phyloP scores from a whole-genome alignment of 73 alveolate genomes.

The Paramecium octaurelia region DNA sequence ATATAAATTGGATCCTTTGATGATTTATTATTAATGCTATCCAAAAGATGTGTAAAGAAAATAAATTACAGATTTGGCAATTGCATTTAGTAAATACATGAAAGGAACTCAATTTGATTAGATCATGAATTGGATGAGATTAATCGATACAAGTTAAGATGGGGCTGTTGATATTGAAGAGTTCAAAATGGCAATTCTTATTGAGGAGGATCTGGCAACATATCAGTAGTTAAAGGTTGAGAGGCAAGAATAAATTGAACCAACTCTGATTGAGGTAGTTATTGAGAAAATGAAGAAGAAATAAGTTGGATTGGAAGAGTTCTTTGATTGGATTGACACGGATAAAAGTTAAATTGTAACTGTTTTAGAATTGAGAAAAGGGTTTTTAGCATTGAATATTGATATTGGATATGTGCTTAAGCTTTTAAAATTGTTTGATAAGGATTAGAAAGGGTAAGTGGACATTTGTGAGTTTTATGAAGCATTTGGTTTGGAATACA shows the following conservation, averaged over 20 bases:
- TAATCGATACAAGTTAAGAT: slow-evolving; percentile 32
- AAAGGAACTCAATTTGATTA: slow-evolving; percentile 16
- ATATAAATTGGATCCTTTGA: slow-evolving; percentile 46
- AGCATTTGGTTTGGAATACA: not conserved
- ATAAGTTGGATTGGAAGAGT: slow-evolving; percentile 3
- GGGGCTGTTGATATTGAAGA: slow-evolving; percentile 1
- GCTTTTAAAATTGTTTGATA: slow-evolving; percentile 21
- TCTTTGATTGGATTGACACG: slow-evolving; percentile 35
- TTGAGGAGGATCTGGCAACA: slow-evolving; percentile 24
- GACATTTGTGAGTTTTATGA: slow-evolving; percentile 35
- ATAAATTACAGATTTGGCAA: slow-evolving; percentile 36
- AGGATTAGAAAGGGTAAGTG: not conserved
- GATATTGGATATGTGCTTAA: not conserved
- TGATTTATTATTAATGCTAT: not conserved
- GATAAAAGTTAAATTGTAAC: slow-evolving; percentile 16
- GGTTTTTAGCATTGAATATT: slow-evolving; percentile 22
- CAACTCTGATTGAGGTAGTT: not conserved
- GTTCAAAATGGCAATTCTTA: slow-evolving; percentile 14
- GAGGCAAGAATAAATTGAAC: not conserved
- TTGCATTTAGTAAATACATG: slow-evolving; percentile 8
- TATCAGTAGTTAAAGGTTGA: not conserved
- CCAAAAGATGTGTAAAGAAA: slow-evolving; percentile 22
- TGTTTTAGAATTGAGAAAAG: slow-evolving; percentile 15
- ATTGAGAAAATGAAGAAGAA: slow-evolving; percentile 24
- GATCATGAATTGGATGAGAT: not conserved